Base-by-base conservation (phyloP, 176 grass and related monocot genomes). In the Bothriochloa decipiens region DNA sequence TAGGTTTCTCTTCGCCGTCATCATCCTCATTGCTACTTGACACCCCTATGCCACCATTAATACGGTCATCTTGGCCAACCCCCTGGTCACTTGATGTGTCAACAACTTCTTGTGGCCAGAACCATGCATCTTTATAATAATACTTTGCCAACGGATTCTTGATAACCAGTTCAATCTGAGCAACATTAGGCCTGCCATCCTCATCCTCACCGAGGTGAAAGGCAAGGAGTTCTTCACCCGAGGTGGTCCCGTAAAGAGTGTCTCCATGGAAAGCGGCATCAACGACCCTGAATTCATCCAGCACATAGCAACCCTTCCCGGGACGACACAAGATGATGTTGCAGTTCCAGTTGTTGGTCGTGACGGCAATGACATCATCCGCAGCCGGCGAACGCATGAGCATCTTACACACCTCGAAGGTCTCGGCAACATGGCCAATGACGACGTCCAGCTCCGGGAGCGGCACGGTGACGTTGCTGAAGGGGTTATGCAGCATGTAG, bases 241-340 rank as follows among this genome's bases (percentile, higher is more conserved):
- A 1, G 7, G 35, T 78, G 37, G 65, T 43, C 3, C 58, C 76
- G 5, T 78, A 64, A 3, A 78, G 58, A n/a, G 1, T 9, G 40
- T 64, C 37, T 11, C 76, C 23, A 2, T 11, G 1, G 37, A 78
- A 78, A 3, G 4, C 58, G 1, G 18, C 58, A 0, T 78, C 57
- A 2, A 64, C 0, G 2, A 64, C 3, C 0, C 22, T 12, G 0
- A 2, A 4, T 6, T 23, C 0, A 9, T 1, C 6, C 12, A 49
- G 46, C 14, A 49, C 14, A 16, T 4, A 49, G 2, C 2, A 5
- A 49, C 14, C 46, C 14, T 49, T 49, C 1, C 4, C 42, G 0
- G 3, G 71, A 9, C 8, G 71, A 0, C 43, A 50, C 0, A 50
- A 1, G 25, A 74, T 74, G 26, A 74, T 2, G 8, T 74, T 74